Conservation (phyloP, 2,329 filamentous ascomycete species). For the Emergomyces pasteurianus region DNA sequence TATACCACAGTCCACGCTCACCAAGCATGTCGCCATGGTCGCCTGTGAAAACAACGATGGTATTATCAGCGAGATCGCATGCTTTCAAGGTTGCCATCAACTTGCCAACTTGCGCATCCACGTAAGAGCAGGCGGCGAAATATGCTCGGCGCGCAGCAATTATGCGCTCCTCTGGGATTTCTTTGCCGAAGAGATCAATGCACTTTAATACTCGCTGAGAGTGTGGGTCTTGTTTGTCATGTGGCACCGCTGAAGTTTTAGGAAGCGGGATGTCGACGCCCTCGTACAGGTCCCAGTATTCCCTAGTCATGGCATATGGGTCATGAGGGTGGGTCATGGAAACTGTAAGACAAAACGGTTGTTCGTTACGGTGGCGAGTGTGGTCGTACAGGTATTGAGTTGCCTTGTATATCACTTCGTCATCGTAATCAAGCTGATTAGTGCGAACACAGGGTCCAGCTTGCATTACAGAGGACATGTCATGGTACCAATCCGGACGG, state of each 20-base stretch:
- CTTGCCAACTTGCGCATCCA: slow-evolving; percentile 83
- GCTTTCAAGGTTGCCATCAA: slow-evolving; percentile 66
- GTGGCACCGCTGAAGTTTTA: slow-evolving; percentile 56
- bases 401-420: slow-evolving; percentile 88
- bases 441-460: slow-evolving; percentile 79
- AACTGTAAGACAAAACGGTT: slow-evolving; percentile 80
- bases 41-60: slow-evolving; percentile 82
- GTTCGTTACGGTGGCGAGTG: slow-evolving; percentile 63
- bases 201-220: slow-evolving; percentile 78
- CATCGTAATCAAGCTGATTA: slow-evolving; percentile 92
- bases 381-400: slow-evolving; percentile 85
- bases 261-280: slow-evolving; percentile 77
- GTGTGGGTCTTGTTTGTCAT: slow-evolving; percentile 74
- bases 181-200: slow-evolving; percentile 72
- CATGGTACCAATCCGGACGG: slow-evolving; percentile 90
- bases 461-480: slow-evolving; percentile 84
- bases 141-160: slow-evolving; percentile 77
- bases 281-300: slow-evolving; percentile 90
- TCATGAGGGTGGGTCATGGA: slow-evolving; percentile 92
- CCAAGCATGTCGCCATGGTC: slow-evolving; percentile 96
- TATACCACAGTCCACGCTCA: slow-evolving; percentile 85
- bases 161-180: slow-evolving; percentile 76
- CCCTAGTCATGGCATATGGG: slow-evolving; percentile 84
- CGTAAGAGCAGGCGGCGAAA: slow-evolving; percentile 86
- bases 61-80: slow-evolving; percentile 70